Conservation (phyloP, 2,329 filamentous ascomycete species). For the Aspergillus thermomutatus region DNA sequence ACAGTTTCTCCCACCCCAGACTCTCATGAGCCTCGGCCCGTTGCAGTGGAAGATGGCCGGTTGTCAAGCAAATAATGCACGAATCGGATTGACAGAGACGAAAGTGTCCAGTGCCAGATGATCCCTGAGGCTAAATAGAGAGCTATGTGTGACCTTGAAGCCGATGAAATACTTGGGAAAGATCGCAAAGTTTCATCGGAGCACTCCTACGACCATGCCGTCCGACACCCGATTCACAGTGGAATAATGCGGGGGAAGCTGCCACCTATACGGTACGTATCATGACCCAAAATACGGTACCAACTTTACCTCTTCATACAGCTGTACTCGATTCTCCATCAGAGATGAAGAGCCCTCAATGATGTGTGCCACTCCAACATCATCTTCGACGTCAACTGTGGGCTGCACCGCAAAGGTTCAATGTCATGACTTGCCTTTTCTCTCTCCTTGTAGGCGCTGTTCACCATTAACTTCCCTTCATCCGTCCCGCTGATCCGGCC, state of each 20-base stretch:
- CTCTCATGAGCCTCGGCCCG: neutral
- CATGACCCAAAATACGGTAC: neutral
- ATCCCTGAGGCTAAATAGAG: neutral
- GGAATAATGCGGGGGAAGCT: slow-evolving; percentile 7
- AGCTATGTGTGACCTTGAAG: neutral
- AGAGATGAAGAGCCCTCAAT: neutral
- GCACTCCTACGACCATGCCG: neutral
- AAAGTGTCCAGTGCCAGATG: neutral
- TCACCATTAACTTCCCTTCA: slow-evolving; percentile 11
- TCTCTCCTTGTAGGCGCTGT: neutral
- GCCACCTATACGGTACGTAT: neutral
- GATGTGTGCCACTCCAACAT: neutral
- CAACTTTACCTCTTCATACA: neutral
- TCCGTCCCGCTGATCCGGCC: slow-evolving; percentile 20
- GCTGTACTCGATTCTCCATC: no score
- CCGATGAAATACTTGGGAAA: neutral
- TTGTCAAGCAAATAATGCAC: neutral
- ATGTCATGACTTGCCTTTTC: neutral
- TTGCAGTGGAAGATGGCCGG: neutral
- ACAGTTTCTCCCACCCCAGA: neutral
- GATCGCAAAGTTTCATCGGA: neutral
- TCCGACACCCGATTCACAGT: neutral
- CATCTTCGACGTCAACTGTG: neutral
- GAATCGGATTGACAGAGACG: neutral
- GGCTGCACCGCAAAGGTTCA: neutral